Percentiles rank a stretch among this genome's conserved stretches.
Conservation (phyloP, 1,284 basidiomycete species). For the Xerocomus minutiporus region DNA sequence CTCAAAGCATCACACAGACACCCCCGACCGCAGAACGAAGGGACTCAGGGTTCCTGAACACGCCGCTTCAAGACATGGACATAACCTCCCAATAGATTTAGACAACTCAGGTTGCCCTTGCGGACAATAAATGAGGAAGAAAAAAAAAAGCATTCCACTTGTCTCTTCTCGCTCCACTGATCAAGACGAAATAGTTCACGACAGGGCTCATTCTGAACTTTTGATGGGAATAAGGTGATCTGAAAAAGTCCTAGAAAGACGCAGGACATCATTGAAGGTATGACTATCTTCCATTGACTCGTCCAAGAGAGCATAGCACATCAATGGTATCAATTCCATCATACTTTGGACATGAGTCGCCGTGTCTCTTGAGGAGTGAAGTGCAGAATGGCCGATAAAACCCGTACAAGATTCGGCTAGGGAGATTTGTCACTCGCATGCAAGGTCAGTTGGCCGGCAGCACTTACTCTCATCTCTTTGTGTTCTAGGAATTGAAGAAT, state of each 20-base stretch:
- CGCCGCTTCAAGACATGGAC: too few species aligned
- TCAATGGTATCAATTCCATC: slow-evolving; percentile 16
- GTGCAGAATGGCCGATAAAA: slow-evolving; percentile 84
- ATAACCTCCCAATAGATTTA: too few species aligned
- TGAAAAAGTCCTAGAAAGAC: not conserved
- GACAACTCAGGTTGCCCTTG: too few species aligned
- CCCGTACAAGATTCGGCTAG: slow-evolving; percentile 84
- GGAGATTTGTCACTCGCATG: slow-evolving; percentile 6
- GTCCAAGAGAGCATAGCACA: not conserved
- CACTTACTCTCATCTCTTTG: slow-evolving; percentile 78
- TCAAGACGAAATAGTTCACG: not conserved
- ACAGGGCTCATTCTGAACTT: not conserved
- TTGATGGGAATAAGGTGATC: not conserved
- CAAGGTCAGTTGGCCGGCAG: not conserved
- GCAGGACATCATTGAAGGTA: not conserved
- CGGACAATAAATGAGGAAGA: too few species aligned
- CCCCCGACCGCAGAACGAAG: too few species aligned
- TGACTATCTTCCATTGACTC: not conserved
- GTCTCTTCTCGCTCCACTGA: too few species aligned
- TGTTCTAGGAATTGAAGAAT: slow-evolving; percentile 90
- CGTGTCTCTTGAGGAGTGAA: slow-evolving; percentile 94
- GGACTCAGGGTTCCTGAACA: too few species aligned
- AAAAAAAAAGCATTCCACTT: too few species aligned
- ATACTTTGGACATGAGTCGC: slow-evolving; percentile 74
- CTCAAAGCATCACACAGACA: too few species aligned